These are phyloP conservation scores for Serendipita vermifera DNA, from an alignment of 768 basidiomycete genomes.

Conservation along the genomic window DNA sequence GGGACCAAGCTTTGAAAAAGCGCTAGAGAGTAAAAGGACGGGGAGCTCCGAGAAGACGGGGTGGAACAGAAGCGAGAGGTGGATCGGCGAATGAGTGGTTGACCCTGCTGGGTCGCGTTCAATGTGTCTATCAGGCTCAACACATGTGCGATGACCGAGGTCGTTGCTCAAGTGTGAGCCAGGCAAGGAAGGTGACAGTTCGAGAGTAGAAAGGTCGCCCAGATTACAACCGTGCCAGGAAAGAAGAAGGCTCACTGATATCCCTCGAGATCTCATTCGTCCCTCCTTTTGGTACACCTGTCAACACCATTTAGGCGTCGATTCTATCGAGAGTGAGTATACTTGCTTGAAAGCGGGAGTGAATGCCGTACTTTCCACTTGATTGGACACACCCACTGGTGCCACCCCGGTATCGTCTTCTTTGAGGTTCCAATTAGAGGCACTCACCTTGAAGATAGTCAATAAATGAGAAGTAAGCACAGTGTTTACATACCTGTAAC, in stretches of 20 bases:
- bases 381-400: constrained; percentile 68
- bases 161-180: too few species aligned
- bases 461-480: background rate
- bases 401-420: constrained; percentile 83
- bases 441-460: constrained; percentile 27
- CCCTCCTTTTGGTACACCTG: constrained; percentile 74
- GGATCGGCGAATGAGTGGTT: too few species aligned
- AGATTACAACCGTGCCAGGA: too few species aligned
- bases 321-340: constrained; percentile 44
- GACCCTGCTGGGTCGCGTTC: too few species aligned
- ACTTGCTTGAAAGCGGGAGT: constrained; percentile 13
- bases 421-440: constrained; percentile 51
- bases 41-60: too few species aligned
- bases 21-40: too few species aligned
- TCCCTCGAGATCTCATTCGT: constrained; percentile 62
- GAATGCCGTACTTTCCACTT: constrained; percentile 52
- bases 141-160: too few species aligned
- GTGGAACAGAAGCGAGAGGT: too few species aligned
- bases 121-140: too few species aligned
- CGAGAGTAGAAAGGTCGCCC: too few species aligned
- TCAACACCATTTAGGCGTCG: constrained; percentile 61
- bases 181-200: too few species aligned
- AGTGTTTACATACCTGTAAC: constrained; percentile 49
- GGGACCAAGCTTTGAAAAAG: too few species aligned
- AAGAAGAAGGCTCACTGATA: constrained; percentile 68